Conservation (phyloP, 257 asterid species). For the Salvia rosmarinus region DNA sequence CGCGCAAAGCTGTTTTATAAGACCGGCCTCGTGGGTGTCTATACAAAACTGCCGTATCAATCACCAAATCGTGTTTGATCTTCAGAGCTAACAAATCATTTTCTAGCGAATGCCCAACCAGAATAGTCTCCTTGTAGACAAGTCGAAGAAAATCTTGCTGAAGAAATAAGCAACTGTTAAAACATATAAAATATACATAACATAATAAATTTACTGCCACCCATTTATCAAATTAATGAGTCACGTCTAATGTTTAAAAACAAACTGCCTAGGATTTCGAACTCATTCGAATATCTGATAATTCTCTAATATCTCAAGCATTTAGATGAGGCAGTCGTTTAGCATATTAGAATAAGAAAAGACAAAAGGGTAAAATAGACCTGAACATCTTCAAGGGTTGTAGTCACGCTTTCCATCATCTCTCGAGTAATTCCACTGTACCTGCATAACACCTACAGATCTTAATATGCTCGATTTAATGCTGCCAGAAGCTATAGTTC, state of each 20-base stretch:
- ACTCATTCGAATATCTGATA: neutral
- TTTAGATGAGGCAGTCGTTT: neutral
- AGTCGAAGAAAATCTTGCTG: slow-evolving; percentile 80
- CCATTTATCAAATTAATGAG: slow-evolving; percentile 7
- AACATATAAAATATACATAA: slow-evolving; percentile 20
- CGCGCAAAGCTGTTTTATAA: slow-evolving; percentile 89
- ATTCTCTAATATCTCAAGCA: neutral
- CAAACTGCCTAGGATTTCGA: neutral
- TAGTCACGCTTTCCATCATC: slow-evolving; percentile 77
- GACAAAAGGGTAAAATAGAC: slow-evolving; percentile 41
- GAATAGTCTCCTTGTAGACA: slow-evolving; percentile 85
- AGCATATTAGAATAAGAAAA: neutral
- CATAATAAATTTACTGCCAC: neutral
- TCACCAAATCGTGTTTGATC: slow-evolving; percentile 79
- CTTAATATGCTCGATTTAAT: neutral
- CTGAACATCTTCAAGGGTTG: slow-evolving; percentile 90
- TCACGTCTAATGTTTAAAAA: neutral
- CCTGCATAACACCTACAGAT: slow-evolving; percentile 49
- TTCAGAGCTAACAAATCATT: slow-evolving; percentile 86
- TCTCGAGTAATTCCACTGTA: slow-evolving; percentile 90
- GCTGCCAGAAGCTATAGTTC: neutral
- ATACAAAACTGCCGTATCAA: slow-evolving; percentile 88
- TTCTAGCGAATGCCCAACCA: slow-evolving; percentile 94
- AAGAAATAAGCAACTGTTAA: slow-evolving; percentile 37
- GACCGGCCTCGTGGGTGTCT: slow-evolving; percentile 85